phyloP scores from a whole-genome alignment of 768 basidiomycete genomes.

The Suillus plorans region DNA sequence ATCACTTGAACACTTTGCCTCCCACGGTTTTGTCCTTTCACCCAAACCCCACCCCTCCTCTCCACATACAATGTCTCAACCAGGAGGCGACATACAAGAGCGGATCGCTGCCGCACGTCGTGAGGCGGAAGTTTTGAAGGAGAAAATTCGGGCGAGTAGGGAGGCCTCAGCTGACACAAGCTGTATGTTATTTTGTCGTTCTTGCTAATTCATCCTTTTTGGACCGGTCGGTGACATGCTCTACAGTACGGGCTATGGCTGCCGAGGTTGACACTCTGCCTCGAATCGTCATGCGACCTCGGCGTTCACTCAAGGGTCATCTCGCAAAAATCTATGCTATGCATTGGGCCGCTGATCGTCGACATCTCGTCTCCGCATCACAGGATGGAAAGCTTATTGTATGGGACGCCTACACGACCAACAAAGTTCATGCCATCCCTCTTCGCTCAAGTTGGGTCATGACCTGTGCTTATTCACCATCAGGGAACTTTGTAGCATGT shows the following conservation, averaged over 20 bases:
- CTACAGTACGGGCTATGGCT: conserved; percentile 94
- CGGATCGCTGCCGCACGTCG: conserved; percentile 94
- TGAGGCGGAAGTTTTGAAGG: conserved; percentile 96
- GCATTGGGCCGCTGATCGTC: conserved; percentile 98
- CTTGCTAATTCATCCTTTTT: conserved; percentile 4
- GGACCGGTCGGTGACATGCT: conserved; percentile 16
- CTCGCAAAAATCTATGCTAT: conserved; percentile 99
- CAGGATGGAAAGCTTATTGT: conserved; percentile 99
- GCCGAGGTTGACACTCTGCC: conserved; percentile 94
- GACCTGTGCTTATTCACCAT: conserved; percentile 98
- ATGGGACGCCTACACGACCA: conserved; percentile 99
- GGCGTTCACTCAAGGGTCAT: conserved; percentile 94
- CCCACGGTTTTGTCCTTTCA: conserved; percentile 7
- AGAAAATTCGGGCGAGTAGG: conserved; percentile 95
- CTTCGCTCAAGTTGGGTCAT: conserved; percentile 99
- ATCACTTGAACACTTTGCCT: conserved; percentile 1
- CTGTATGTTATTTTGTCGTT: conserved; percentile 54
- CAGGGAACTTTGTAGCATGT: conserved; percentile 96
- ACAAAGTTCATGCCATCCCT: conserved; percentile 99
- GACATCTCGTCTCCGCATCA: conserved; percentile 98
- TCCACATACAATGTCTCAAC: conserved; percentile 64
- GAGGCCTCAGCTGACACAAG: conserved; percentile 98
- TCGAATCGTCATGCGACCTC: conserved; percentile 94
- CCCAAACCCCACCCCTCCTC: background rate
- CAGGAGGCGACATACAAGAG: conserved; percentile 83